Conservation (phyloP, 2,329 filamentous ascomycete genomes). For the Trichoderma oligosporum region DNA sequence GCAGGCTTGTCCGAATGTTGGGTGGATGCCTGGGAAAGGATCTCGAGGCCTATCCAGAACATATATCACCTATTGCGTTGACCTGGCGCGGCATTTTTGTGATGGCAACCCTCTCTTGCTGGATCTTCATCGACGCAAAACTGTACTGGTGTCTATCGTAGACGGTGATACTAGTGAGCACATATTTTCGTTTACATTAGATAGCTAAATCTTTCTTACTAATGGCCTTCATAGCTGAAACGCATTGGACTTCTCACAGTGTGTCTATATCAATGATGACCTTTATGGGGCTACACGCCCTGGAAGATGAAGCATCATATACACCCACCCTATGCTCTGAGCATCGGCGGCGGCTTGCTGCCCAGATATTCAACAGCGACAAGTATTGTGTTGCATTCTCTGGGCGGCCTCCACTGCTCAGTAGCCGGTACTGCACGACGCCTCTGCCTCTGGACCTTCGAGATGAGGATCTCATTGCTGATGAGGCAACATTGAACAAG, state of each 20-base stretch:
- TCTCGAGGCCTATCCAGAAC: slow-evolving; percentile 5
- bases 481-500: slow-evolving; percentile 30
- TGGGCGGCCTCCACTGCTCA: slow-evolving; percentile 51
- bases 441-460: slow-evolving; percentile 53
- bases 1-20: neutral
- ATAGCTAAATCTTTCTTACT: neutral
- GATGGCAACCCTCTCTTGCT: slow-evolving; percentile 38
- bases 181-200: neutral
- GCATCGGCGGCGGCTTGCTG: slow-evolving; percentile 31
- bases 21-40: neutral
- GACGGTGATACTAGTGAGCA: slow-evolving; percentile 38
- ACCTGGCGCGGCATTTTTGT: slow-evolving; percentile 23
- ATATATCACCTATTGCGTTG: slow-evolving; percentile 16
- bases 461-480: slow-evolving; percentile 46
- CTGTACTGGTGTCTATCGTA: slow-evolving; percentile 36
- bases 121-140: slow-evolving; percentile 33
- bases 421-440: slow-evolving; percentile 50
- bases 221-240: neutral
- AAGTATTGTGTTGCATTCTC: slow-evolving; percentile 50
- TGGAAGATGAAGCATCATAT: slow-evolving; percentile 26
- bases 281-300: slow-evolving; percentile 36
- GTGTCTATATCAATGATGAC: slow-evolving; percentile 37
- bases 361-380: slow-evolving; percentile 42
- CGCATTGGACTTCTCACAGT: slow-evolving; percentile 37
- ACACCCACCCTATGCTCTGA: slow-evolving; percentile 36